These are phyloP conservation scores for Fusarium humuli DNA, from an alignment of 2,329 filamentous ascomycete species.

Conservation along the genomic window DNA sequence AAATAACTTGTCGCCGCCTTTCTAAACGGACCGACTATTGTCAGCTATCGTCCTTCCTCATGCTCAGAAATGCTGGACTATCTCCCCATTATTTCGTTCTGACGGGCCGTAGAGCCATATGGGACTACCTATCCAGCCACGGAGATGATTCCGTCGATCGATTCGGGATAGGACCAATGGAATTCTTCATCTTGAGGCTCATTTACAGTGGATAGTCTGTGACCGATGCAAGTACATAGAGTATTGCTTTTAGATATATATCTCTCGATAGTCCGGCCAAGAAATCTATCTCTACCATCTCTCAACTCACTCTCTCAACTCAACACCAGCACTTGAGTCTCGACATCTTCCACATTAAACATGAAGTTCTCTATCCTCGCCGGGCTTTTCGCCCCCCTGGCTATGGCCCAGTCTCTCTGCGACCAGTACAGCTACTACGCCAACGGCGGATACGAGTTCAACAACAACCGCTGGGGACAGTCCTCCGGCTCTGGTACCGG, in stretches of 20 bases:
- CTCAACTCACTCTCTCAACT: neutral
- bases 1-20: neutral
- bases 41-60: neutral
- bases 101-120: neutral
- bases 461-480: conserved; percentile 28
- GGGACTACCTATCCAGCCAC: neutral
- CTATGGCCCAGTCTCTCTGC: conserved; percentile 16
- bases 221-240: neutral
- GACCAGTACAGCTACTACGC: conserved; percentile 24
- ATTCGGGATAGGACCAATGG: neutral
- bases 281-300: neutral
- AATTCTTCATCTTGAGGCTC: neutral
- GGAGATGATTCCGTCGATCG: conserved; percentile 17
- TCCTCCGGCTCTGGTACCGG: conserved; percentile 10
- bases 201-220: neutral
- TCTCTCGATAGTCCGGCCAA: neutral
- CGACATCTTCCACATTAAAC: neutral
- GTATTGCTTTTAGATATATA: neutral
- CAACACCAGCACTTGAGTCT: neutral
- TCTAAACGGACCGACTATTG: conserved; percentile 19
- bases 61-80: neutral
- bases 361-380: conserved; percentile 21
- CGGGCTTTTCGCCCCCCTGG: conserved; percentile 15
- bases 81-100: neutral
- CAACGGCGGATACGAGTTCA: conserved; percentile 21